These are phyloP conservation scores for Xylaria intraflava DNA, from an alignment of 495 filamentous ascomycete species.

Conservation along the genomic window DNA sequence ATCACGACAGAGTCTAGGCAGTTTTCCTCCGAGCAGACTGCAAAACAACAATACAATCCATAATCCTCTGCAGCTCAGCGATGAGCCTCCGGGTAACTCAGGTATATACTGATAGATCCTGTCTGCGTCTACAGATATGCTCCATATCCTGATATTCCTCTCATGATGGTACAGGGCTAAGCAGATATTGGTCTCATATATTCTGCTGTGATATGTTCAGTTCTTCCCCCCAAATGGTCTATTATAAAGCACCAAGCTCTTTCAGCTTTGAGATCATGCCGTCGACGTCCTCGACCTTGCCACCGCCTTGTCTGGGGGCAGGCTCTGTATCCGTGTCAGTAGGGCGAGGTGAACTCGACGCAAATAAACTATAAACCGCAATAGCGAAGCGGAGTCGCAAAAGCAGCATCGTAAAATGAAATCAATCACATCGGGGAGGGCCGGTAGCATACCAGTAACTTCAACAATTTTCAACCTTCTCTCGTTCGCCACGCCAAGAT, in stretches of 20 bases:
- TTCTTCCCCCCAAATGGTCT: slow-evolving; percentile 1
- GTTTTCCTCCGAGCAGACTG: too few relatives aligned
- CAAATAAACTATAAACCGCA: background rate
- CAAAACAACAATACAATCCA: background rate
- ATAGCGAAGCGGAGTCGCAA: too few relatives aligned
- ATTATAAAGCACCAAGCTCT: slow-evolving; percentile 85
- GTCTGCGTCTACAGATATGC: background rate
- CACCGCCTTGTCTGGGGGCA: slow-evolving; percentile 79
- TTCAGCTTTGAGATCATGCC: slow-evolving; percentile 87
- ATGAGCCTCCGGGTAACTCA: background rate
- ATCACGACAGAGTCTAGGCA: too few relatives aligned
- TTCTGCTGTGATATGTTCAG: slow-evolving; percentile 1
- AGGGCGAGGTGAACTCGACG: background rate
- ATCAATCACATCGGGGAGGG: background rate
- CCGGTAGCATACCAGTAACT: slow-evolving; percentile 61
- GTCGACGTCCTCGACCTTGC: slow-evolving; percentile 95
- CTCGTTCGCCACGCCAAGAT: slow-evolving; percentile 68
- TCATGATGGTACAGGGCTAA: slow-evolving; percentile 1
- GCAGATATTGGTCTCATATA: background rate
- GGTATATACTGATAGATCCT: background rate
- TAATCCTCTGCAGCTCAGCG: background rate
- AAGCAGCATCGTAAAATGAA: background rate
- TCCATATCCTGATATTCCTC: background rate
- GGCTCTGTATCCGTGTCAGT: slow-evolving; percentile 58
- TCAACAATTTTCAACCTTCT: slow-evolving; percentile 79